Conservation (phyloP, 306 rosid genomes). For the Dalbergia cochinchinensis region DNA sequence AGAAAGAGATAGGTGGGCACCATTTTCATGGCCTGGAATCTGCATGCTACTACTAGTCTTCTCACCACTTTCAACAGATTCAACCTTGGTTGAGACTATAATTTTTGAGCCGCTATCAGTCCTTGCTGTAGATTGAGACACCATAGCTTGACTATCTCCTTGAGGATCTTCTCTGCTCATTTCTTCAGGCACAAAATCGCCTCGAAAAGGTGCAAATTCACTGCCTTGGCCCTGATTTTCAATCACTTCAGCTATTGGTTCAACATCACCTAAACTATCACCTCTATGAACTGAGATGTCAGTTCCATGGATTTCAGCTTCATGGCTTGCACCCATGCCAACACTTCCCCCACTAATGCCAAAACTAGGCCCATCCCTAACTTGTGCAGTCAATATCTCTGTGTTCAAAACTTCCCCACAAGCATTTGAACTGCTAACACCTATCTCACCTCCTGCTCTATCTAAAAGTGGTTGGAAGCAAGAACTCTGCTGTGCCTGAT, state of each 20-base stretch:
- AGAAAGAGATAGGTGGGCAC: constrained; percentile 78
- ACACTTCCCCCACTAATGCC: constrained; percentile 99
- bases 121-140: constrained; percentile 82
- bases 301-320: constrained; percentile 97
- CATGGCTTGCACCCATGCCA: constrained; percentile 99
- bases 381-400: constrained; percentile 77
- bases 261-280: constrained; percentile 92
- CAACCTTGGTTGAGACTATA: constrained; percentile 78
- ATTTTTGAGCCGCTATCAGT: constrained; percentile 93
- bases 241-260: constrained; percentile 81
- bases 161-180: constrained; percentile 78
- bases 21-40: constrained; percentile 60
- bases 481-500: constrained; percentile 86
- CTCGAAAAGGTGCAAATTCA: constrained; percentile 75
- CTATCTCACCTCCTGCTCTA: constrained; percentile 77
- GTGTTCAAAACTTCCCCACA: constrained; percentile 95
- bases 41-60: constrained; percentile 74
- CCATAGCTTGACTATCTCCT: constrained; percentile 93
- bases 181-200: constrained; percentile 86
- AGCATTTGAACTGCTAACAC: constrained; percentile 93
- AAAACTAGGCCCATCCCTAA: constrained; percentile 87
- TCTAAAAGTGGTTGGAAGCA: constrained; percentile 72
- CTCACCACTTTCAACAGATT: constrained; percentile 93
- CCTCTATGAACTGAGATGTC: constrained; percentile 90
- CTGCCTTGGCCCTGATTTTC: constrained; percentile 92